Evolutionary conservation across 768 basidiomycete species (phyloP), one percentile per base, ranked within the genome.

Genomic region (Boletus rex-veris): DNA sequence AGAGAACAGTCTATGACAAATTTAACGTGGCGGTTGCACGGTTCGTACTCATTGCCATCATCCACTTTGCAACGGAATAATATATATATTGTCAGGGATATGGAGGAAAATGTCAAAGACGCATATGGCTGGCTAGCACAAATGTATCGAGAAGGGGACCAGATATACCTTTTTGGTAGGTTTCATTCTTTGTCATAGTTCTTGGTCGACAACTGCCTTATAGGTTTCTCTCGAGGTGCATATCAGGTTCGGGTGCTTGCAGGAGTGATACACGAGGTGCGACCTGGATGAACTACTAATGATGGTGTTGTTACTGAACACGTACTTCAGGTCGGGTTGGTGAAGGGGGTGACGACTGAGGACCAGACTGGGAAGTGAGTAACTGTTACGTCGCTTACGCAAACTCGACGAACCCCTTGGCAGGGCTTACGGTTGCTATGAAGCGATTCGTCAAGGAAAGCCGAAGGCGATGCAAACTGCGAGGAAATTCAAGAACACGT

Each of bases 221-320:
- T 24, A 71, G 71, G 71, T 28, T 79, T 79, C 53, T 77, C 76
- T 31, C 69, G 78, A 26, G 77, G 77, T 24, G 73, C 74, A 31
- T 75, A 74, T 54, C 70, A 74, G 47, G 74, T 73, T 0, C 68
- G 77, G 7, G 71, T 70, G 3, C 65, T 75, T 8, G 73, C 75
- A 0, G 77, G 65, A 7, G 75, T 77, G 75, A 66, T 77, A 10
- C 51, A 74, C n/a, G 66, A 71, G 58, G 74, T 75, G 31, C 15
- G 47, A 0, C 19, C 19, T 19, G 19, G 19, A 19, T 19, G 19
- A 19, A 19, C 3, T 19, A 19, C 19, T 19, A 19, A 19, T 19
- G 19, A 19, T 19, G 19, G 19, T 19, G 19, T 19, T 19, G 19
- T 19, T 9, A 0, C 6, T 12, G 30, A 35, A 38, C 41, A 21